A percentile compares a stretch with the other conserved stretches of the same genome.
Evolutionary conservation across 768 basidiomycete species (phyloP).

Genomic region (Lentinula raphanica): DNA sequence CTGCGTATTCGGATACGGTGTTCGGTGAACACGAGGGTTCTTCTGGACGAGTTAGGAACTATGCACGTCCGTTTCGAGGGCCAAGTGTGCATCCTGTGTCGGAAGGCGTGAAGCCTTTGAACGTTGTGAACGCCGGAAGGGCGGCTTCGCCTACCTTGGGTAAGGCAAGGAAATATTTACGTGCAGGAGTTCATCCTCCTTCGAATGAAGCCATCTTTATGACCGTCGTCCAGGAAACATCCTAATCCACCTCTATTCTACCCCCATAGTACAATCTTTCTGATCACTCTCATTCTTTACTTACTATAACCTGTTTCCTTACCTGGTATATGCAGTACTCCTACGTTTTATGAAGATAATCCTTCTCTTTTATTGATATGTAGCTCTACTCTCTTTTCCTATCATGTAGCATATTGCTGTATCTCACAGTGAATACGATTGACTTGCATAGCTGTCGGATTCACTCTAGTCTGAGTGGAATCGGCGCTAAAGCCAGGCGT

Average conservation of each 20-base stretch:
- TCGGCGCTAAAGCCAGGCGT: too few species aligned
- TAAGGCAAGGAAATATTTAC: slow-evolving; percentile 18
- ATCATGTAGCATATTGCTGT: slow-evolving; percentile 4
- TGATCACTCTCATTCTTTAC: too few species aligned
- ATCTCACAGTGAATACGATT: too few species aligned
- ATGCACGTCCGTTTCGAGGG: slow-evolving; percentile 9
- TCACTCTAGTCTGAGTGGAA: too few species aligned
- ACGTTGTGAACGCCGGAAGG: not conserved
- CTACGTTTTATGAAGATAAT: not conserved
- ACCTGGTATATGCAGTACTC: too few species aligned
- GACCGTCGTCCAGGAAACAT: slow-evolving; percentile 39
- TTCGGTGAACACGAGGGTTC: slow-evolving; percentile 15
- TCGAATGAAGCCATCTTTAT: slow-evolving; percentile 34
- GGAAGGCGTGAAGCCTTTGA: slow-evolving; percentile 6
- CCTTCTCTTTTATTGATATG: not conserved
- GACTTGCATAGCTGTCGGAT: too few species aligned
- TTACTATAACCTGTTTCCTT: too few species aligned
- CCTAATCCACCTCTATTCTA: slow-evolving; percentile 12
- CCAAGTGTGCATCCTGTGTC: slow-evolving; percentile 22
- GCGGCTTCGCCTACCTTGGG: not conserved
- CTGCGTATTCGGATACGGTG: slow-evolving; percentile 14
- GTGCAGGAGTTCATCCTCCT: slow-evolving; percentile 15
- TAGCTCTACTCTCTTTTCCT: slow-evolving; percentile 1
- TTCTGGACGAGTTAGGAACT: slow-evolving; percentile 13
- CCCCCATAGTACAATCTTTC: not conserved